phyloP scores from a whole-genome alignment of 2,329 filamentous ascomycete genomes.

The Cladophialophora chaetospira region DNA sequence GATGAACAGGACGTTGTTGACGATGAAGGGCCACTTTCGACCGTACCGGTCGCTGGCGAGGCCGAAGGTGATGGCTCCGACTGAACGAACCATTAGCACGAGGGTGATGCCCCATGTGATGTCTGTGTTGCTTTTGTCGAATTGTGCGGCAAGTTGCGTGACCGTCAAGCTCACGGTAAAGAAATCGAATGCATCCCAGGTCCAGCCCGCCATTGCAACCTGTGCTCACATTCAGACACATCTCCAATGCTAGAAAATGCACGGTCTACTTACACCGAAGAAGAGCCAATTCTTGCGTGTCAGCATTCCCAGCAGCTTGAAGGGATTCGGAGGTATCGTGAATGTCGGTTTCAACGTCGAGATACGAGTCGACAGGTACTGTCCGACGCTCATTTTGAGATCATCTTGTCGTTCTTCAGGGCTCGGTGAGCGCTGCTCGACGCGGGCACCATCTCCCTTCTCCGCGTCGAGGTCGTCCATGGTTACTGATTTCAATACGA shows the following conservation, averaged over 20 bases:
- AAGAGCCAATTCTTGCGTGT: constrained; percentile 2
- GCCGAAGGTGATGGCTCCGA: constrained; percentile 62
- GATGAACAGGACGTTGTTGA: constrained; percentile 64
- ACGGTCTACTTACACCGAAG: background rate
- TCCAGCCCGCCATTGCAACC: constrained; percentile 37
- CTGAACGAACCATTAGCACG: constrained; percentile 62
- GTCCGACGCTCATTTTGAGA: background rate
- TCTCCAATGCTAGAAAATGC: background rate
- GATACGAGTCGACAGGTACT: background rate
- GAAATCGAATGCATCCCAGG: constrained; percentile 62
- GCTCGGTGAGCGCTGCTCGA: background rate
- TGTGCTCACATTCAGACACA: background rate
- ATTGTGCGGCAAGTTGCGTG: constrained; percentile 54
- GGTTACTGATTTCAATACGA: too few species aligned
- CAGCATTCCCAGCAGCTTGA: background rate
- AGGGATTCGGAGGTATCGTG: background rate
- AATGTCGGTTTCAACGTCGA: constrained; percentile 1
- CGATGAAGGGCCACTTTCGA: constrained; percentile 60
- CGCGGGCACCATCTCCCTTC: background rate
- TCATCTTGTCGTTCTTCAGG: background rate
- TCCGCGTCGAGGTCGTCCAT: background rate
- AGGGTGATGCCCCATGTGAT: constrained; percentile 63
- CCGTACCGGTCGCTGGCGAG: constrained; percentile 56
- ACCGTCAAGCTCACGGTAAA: constrained; percentile 64
- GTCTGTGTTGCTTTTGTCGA: constrained; percentile 57